Base-by-base conservation (phyloP, 306 rosid species). In the Inga oerstediana region DNA sequence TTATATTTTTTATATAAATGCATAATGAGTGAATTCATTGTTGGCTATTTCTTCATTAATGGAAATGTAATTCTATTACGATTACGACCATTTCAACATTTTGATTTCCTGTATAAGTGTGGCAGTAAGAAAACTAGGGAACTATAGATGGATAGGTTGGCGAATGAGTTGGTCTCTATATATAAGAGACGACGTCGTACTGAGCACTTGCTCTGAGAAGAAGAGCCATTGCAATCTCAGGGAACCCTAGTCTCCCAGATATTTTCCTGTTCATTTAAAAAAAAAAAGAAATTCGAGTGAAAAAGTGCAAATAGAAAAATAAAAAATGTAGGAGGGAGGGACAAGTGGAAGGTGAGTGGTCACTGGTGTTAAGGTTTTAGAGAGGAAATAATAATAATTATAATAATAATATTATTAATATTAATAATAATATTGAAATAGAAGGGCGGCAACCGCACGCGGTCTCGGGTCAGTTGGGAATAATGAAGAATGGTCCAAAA, bases 381-480 rank as follows among this genome's bases (percentile, higher is more conserved):
- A n/a, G 44, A 10, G 37, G 72, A 78, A 83, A 80, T 45, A 81
- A 69, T 51, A 83, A 84, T 7, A 58, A 58, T 0, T 20, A 19
- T 19, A 56, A 56, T 17, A 54, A 22, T n/a, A 58, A 8, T 58
- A 56, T 16, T 54, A 54, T 19, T 54, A 54, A 5, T 56, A 56
- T 7, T 20, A 56, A 77, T 76, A 64, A 8, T 22, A n/a, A 8
- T n/a, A 59, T 59, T 8, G 32, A 59, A 0, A 59, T 77, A 81
- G 30, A 59, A 34, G 24, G 84, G 90, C 90, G 74, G 89, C 89
- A 88, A 65, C 51, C 41, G 89, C 97, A 90, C 93, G 97, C 97
- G 93, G 76, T 15, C 86, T 88, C 87, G 91, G 92, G 90, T 92
- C 90, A 94, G 93, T 86, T 88, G 93, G 59, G n/a, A 66, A 61